A percentile compares a stretch with the other conserved stretches of the same genome.
Conservation (phyloP, 441 rosid genomes). For the Macaranga tanarius region DNA sequence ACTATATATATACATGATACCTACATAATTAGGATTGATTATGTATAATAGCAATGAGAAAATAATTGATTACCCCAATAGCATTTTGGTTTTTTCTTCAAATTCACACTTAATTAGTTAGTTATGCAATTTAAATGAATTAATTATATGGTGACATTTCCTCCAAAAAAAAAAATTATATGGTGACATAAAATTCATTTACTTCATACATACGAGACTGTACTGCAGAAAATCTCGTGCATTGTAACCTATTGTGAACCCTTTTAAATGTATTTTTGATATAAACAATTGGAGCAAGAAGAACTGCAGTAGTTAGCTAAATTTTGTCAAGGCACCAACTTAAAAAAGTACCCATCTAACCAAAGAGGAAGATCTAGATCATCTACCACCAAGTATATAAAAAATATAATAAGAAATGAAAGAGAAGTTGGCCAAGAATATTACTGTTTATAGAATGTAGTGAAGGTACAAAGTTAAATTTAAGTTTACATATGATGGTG, state of each 20-base stretch:
- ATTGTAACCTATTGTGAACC: no score
- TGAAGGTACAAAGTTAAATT: background rate
- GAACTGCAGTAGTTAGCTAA: slow-evolving; percentile 37
- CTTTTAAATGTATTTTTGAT: no score
- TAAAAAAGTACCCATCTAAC: slow-evolving; percentile 38
- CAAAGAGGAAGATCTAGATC: slow-evolving; percentile 17
- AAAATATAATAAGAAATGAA: background rate
- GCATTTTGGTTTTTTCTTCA: slow-evolving; percentile 27
- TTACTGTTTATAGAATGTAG: background rate
- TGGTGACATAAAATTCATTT: no score
- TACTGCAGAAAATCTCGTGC: no score
- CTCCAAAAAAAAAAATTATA: no score
- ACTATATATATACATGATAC: slow-evolving; percentile 1
- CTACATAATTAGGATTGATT: slow-evolving; percentile 18
- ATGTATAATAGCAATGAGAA: slow-evolving; percentile 10
- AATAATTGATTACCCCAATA: slow-evolving; percentile 4
- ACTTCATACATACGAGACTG: no score
- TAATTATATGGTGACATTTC: no score
- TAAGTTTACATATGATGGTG: background rate
- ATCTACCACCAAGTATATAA: background rate
- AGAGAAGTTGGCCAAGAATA: background rate
- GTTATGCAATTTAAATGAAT: background rate
- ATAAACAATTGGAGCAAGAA: background rate
- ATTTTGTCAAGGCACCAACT: slow-evolving; percentile 36
- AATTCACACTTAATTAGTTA: slow-evolving; percentile 22